phyloP scores from a whole-genome alignment of 2,329 filamentous ascomycete species.

The Pseudogymnoascus sp. region DNA sequence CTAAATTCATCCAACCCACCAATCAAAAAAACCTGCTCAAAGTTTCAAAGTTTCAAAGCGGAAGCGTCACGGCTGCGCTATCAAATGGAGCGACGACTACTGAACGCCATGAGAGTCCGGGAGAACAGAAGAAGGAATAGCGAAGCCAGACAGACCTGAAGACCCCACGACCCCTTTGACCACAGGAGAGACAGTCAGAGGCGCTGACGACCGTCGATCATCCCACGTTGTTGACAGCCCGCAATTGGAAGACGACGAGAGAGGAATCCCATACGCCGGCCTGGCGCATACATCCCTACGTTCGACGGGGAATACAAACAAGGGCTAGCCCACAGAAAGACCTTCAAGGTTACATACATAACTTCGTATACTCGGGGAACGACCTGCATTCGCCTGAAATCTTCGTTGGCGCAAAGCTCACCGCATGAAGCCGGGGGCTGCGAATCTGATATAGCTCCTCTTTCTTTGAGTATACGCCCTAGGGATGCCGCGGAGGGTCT shows the following conservation, averaged over 20 bases:
- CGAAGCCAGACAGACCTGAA: background rate
- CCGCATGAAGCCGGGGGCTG: background rate
- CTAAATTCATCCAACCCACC: background rate
- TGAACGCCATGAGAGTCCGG: background rate
- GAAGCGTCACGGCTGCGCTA: background rate
- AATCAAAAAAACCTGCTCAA: conserved; percentile 8
- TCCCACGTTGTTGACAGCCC: background rate
- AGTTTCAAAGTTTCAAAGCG: background rate
- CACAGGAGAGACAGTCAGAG: background rate
- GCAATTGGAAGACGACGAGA: background rate
- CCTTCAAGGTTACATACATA: background rate
- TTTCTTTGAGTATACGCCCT: background rate
- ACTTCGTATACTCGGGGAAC: background rate
- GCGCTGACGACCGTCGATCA: background rate
- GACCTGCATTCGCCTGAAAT: background rate
- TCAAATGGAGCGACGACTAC: background rate
- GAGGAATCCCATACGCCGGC: background rate
- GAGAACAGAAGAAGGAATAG: background rate
- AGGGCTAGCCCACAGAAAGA: background rate
- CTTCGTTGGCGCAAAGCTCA: background rate
- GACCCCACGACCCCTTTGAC: background rate
- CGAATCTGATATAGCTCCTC: background rate
- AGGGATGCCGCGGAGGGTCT: background rate
- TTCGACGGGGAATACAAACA: background rate
- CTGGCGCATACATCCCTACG: background rate